phyloP scores from a whole-genome alignment of 169 alveolate species.

The Eimeria falciformis region DNA sequence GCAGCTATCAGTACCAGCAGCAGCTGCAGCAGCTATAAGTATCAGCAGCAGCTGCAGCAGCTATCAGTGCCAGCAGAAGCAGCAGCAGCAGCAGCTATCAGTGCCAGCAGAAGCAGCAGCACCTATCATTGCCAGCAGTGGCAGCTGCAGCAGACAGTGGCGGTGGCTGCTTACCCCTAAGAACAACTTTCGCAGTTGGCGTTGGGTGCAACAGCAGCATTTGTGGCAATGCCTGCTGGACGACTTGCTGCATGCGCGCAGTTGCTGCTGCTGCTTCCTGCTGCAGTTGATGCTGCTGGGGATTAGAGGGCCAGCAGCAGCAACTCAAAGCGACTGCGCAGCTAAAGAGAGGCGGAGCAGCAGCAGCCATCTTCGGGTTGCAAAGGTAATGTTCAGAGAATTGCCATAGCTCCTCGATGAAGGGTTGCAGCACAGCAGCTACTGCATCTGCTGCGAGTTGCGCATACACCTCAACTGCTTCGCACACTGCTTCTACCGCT shows the following conservation, averaged over 20 bases:
- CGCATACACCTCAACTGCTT: conserved; percentile 18
- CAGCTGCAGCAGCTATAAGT: not conserved
- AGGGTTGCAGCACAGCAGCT: not conserved
- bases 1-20: not conserved
- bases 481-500: conserved; percentile 42
- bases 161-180: not conserved
- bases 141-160: not conserved
- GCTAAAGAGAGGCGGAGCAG: not conserved
- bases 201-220: not conserved
- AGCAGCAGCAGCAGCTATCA: no score
- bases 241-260: not conserved
- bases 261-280: not conserved
- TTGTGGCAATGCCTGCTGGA: not conserved
- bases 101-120: no score
- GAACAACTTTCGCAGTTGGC: not conserved
- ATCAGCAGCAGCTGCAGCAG: not conserved
- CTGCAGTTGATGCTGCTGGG: not conserved
- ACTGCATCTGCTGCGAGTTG: conserved; percentile 15
- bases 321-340: not conserved
- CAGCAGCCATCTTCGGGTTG: conserved; percentile 2
- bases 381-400: not conserved
- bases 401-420: not conserved
- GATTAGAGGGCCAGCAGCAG: not conserved
- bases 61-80: no score
- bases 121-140: no score